Percentiles rank a stretch among this genome's conserved stretches.
phyloP scores from a whole-genome alignment of 1,284 basidiomycete genomes.

The Ceratobasidium sp. region DNA sequence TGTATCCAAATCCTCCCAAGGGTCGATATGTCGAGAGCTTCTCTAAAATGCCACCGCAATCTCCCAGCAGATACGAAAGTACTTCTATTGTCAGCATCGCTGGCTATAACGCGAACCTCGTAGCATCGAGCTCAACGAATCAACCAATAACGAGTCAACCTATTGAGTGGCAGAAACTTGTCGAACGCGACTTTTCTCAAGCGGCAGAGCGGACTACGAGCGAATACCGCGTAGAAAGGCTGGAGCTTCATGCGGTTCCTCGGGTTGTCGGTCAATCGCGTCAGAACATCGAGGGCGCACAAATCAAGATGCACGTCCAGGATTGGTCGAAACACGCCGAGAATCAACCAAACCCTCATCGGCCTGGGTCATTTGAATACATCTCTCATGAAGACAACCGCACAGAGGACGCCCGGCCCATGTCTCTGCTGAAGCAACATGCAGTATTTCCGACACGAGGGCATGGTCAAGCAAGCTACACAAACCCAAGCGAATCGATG shows the following conservation, averaged over 20 bases:
- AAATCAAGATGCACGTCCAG: slow-evolving; percentile 37
- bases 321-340: neutral
- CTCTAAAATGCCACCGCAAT: neutral
- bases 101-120: slow-evolving; percentile 47
- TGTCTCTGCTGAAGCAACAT: neutral
- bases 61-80: slow-evolving; percentile 35
- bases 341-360: slow-evolving; percentile 47
- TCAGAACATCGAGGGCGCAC: slow-evolving; percentile 32
- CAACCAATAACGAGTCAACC: slow-evolving; percentile 37
- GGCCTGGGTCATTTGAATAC: slow-evolving; percentile 57
- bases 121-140: neutral
- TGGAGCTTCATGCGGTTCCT: slow-evolving; percentile 54
- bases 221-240: slow-evolving; percentile 53
- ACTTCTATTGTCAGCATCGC: slow-evolving; percentile 29
- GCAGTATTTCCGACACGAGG: neutral
- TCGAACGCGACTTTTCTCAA: slow-evolving; percentile 42
- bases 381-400: slow-evolving; percentile 48
- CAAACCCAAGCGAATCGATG: neutral
- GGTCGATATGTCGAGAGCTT: slow-evolving; percentile 63
- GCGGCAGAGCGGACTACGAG: slow-evolving; percentile 49
- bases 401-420: slow-evolving; percentile 2
- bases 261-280: slow-evolving; percentile 48
- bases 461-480: neutral
- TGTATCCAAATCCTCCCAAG: slow-evolving; percentile 61
- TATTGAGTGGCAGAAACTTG: slow-evolving; percentile 33